Evolutionary conservation across 768 basidiomycete species (phyloP).

Genomic region (Termitomyces sp.): DNA sequence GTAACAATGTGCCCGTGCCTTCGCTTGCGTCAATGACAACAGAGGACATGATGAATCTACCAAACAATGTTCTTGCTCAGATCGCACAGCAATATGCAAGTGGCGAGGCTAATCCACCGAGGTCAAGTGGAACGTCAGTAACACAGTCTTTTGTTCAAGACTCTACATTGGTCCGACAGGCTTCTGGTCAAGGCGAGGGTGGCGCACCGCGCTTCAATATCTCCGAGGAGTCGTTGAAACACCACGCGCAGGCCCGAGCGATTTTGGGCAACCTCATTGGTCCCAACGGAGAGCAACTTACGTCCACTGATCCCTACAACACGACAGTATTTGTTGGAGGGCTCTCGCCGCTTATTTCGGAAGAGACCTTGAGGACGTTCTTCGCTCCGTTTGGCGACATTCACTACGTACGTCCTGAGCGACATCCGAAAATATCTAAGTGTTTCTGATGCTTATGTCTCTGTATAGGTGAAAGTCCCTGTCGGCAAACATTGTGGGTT

Average conservation of each 20-base stretch:
- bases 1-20: conserved; percentile 43
- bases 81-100: conserved; percentile 44
- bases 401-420: conserved; percentile 62
- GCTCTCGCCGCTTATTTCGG: conserved; percentile 80
- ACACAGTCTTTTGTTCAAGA: conserved; percentile 39
- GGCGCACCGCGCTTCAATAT: conserved; percentile 50
- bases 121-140: conserved; percentile 25
- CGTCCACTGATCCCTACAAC: conserved; percentile 91
- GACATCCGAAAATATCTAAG: not conserved
- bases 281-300: conserved; percentile 81
- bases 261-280: conserved; percentile 82
- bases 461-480: conserved; percentile 84
- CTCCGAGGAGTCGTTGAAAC: conserved; percentile 79
- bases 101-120: conserved; percentile 26
- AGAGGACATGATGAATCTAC: conserved; percentile 49
- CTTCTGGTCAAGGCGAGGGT: conserved; percentile 26
- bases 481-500: conserved; percentile 95
- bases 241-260: conserved; percentile 77
- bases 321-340: conserved; percentile 96
- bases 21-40: conserved; percentile 42
- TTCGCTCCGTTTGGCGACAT: conserved; percentile 93
- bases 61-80: conserved; percentile 40
- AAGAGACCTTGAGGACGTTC: conserved; percentile 87
- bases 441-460: conserved; percentile 9
- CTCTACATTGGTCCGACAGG: conserved; percentile 26